These are phyloP conservation scores for Pyrenopolyporus hunteri DNA, from an alignment of 495 filamentous ascomycete species.

Conservation along the genomic window DNA sequence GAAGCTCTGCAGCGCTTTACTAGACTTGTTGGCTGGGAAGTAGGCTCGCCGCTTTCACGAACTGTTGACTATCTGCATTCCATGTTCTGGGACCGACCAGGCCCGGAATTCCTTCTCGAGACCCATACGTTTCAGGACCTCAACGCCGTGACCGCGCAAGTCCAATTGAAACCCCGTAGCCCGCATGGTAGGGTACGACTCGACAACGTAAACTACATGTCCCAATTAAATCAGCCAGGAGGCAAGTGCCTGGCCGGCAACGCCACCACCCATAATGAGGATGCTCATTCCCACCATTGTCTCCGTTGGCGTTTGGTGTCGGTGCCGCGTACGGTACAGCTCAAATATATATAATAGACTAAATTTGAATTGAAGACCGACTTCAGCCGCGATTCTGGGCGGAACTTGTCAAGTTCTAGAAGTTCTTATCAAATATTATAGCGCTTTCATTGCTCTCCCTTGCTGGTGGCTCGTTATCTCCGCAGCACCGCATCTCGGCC, in stretches of 20 bases:
- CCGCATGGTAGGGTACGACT: conserved; percentile 53
- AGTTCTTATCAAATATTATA: background rate
- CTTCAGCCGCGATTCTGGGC: background rate
- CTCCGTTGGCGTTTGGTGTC: background rate
- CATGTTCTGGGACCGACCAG: conserved; percentile 47
- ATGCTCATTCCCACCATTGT: conserved; percentile 45
- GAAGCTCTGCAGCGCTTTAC: conserved; percentile 51
- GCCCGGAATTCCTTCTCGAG: conserved; percentile 53
- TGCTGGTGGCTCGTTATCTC: conserved; percentile 13
- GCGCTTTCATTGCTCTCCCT: background rate
- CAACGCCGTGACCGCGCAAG: conserved; percentile 53
- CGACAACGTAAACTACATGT: conserved; percentile 58
- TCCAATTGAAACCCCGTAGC: conserved; percentile 59
- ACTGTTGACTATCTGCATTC: conserved; percentile 50
- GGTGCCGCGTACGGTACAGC: background rate
- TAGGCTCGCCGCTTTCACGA: conserved; percentile 49
- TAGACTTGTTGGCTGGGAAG: conserved; percentile 47
- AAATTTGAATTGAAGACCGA: background rate
- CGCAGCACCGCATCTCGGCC: conserved; percentile 12
- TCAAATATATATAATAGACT: background rate
- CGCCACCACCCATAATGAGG: conserved; percentile 55
- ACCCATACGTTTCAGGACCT: conserved; percentile 59
- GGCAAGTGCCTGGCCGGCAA: conserved; percentile 53
- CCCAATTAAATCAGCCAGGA: conserved; percentile 60
- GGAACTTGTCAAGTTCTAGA: background rate